Evolutionary conservation across 352 stramenopile species (phyloP).

Genomic region (Pythium phragmiticola): DNA sequence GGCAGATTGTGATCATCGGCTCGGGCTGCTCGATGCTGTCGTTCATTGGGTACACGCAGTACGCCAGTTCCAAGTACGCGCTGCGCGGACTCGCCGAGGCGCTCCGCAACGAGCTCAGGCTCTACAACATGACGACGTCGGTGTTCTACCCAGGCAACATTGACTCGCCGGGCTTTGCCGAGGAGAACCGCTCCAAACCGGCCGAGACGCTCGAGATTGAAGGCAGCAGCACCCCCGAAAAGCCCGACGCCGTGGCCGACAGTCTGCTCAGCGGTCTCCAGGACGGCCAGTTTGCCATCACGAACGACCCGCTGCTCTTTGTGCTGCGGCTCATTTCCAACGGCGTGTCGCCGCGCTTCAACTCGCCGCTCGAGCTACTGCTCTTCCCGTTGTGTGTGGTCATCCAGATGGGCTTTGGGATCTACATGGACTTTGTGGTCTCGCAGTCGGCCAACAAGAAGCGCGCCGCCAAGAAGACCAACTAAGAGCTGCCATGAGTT

Average conservation of each 20-base stretch:
- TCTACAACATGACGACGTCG: constrained; percentile 67
- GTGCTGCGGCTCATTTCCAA: constrained; percentile 72
- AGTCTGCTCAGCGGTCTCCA: constrained; percentile 61
- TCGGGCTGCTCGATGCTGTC: constrained; percentile 68
- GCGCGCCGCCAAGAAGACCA: constrained; percentile 44
- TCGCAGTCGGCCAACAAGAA: constrained; percentile 55
- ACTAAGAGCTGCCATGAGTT: constrained; percentile 13
- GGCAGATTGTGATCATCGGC: constrained; percentile 71
- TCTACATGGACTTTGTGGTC: constrained; percentile 85
- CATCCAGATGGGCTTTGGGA: constrained; percentile 71
- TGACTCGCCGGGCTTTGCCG: constrained; percentile 69
- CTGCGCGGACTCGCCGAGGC: constrained; percentile 76
- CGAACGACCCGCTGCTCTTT: constrained; percentile 77
- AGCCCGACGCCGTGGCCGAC: constrained; percentile 65
- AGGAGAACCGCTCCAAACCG: constrained; percentile 78
- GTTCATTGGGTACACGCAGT: constrained; percentile 83
- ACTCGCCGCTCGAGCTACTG: constrained; percentile 70
- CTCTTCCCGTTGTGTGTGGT: constrained; percentile 58
- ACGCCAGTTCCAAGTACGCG: constrained; percentile 81
- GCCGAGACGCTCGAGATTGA: constrained; percentile 75
- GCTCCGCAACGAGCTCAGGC: constrained; percentile 73
- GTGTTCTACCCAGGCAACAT: constrained; percentile 86
- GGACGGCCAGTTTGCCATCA: constrained; percentile 76
- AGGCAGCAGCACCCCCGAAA: constrained; percentile 43
- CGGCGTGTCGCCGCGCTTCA: constrained; percentile 67